A percentile compares a stretch with the other conserved stretches of the same genome.
Conservation (phyloP, 495 filamentous ascomycete genomes). For the Podospora conica region DNA sequence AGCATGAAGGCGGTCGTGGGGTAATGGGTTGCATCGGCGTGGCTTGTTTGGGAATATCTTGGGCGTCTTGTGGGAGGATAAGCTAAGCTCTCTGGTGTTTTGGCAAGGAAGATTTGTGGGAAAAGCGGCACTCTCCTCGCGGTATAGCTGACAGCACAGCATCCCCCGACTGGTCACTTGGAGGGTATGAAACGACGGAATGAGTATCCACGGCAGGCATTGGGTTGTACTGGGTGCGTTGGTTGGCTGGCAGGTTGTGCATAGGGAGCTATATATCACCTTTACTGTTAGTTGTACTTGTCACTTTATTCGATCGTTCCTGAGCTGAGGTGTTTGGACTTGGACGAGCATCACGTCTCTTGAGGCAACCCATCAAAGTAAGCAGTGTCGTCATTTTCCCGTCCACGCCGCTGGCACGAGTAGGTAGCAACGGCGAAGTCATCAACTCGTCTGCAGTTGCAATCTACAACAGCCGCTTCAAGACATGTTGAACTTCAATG, state of each 20-base stretch:
- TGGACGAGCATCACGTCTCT: background rate
- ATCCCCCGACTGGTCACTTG: background rate
- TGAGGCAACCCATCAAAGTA: background rate
- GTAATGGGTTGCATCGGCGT: constrained; percentile 31
- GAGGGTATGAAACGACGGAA: constrained; percentile 4
- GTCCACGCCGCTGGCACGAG: background rate
- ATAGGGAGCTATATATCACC: background rate
- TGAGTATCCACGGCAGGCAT: constrained; percentile 5
- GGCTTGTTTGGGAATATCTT: background rate
- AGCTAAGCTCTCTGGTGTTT: background rate
- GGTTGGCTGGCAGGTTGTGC: background rate
- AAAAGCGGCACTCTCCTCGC: background rate
- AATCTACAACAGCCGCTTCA: background rate
- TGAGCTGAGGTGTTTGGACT: background rate
- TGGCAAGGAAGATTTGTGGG: background rate
- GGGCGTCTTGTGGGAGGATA: background rate
- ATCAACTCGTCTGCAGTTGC: background rate
- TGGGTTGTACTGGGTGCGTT: background rate
- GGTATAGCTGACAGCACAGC: background rate
- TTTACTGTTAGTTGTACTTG: background rate
- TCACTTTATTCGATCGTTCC: background rate
- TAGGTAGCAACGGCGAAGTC: background rate
- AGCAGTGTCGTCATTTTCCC: background rate
- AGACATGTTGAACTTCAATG: background rate
- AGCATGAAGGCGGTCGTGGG: constrained; percentile 91